Percentiles rank a stretch among this genome's conserved stretches.
Evolutionary conservation across 345 rosid species (phyloP).

Genomic region (Rhodamnia argentea): DNA sequence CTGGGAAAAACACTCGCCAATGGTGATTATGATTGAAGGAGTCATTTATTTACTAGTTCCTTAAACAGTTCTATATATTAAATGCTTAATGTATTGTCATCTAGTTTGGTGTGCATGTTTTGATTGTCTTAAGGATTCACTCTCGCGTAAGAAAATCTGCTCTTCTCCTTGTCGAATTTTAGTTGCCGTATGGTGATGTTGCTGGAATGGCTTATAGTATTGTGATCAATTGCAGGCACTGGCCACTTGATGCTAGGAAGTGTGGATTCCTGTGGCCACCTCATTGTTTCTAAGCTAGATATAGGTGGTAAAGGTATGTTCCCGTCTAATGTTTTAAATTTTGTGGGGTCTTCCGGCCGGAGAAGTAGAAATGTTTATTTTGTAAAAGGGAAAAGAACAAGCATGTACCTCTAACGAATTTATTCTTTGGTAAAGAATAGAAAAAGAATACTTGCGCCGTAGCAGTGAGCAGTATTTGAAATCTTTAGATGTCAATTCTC

Average conservation of each 20-base stretch:
- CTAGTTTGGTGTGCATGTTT: not conserved
- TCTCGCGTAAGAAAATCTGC: not conserved
- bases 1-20: not conserved
- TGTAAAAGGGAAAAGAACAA: too few species aligned
- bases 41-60: not conserved
- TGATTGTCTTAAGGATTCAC: not conserved
- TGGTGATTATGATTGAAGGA: not conserved
- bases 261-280: conserved; percentile 56
- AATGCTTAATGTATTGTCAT: not conserved
- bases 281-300: conserved; percentile 53
- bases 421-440: too few species aligned
- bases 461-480: not conserved
- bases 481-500: not conserved
- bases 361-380: not conserved
- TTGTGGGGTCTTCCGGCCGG: not conserved
- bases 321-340: not conserved
- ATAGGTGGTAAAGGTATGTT: conserved; percentile 33
- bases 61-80: not conserved
- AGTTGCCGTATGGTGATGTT: not conserved
- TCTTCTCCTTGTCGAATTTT: not conserved
- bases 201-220: not conserved
- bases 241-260: conserved; percentile 49
- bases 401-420: too few species aligned
- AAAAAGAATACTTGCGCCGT: not conserved
- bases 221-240: conserved; percentile 12